These are phyloP conservation scores for Myxozyma melibiosi DNA, from an alignment of 805 yeast genomes.

Conservation along the genomic window DNA sequence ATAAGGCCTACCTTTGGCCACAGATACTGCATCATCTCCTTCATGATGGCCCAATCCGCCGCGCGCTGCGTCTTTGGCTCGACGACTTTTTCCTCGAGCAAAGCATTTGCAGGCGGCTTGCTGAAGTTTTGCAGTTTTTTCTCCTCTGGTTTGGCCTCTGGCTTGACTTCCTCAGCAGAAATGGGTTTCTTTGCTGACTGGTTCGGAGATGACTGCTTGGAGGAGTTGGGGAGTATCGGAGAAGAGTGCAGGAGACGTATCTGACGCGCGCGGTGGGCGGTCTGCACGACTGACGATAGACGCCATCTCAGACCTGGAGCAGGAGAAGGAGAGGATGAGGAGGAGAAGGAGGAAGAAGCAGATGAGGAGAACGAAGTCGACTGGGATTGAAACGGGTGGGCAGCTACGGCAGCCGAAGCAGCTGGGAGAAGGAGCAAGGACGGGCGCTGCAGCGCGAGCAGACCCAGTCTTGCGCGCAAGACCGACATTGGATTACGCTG, in stretches of 20 bases:
- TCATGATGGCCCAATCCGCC: slow-evolving; percentile 50
- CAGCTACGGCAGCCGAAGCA: too few species aligned
- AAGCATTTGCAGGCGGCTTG: neutral
- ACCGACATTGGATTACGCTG: too few species aligned
- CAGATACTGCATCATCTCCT: slow-evolving; percentile 65
- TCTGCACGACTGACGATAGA: too few species aligned
- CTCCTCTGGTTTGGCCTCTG: neutral
- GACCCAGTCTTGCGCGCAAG: too few species aligned
- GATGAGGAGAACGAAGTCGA: neutral
- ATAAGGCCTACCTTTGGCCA: slow-evolving; percentile 62
- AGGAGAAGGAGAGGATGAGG: neutral
- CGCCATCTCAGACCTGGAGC: neutral
- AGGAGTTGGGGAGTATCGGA: too few species aligned
- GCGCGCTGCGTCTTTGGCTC: slow-evolving; percentile 20
- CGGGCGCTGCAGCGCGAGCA: too few species aligned
- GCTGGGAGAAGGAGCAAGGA: too few species aligned
- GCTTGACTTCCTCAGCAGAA: neutral
- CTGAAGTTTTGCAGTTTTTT: neutral
- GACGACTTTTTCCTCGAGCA: slow-evolving; percentile 24
- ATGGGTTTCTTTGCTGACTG: too few species aligned
- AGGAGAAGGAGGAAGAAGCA: neutral
- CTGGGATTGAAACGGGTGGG: neutral
- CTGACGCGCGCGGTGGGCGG: too few species aligned
- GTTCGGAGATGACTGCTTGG: too few species aligned
- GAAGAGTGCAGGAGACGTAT: too few species aligned